Evolutionary conservation across 2,329 filamentous ascomycete genomes (phyloP), one percentile per base, ranked within the genome.

Genomic region (Gaeumannomyces sp.): DNA sequence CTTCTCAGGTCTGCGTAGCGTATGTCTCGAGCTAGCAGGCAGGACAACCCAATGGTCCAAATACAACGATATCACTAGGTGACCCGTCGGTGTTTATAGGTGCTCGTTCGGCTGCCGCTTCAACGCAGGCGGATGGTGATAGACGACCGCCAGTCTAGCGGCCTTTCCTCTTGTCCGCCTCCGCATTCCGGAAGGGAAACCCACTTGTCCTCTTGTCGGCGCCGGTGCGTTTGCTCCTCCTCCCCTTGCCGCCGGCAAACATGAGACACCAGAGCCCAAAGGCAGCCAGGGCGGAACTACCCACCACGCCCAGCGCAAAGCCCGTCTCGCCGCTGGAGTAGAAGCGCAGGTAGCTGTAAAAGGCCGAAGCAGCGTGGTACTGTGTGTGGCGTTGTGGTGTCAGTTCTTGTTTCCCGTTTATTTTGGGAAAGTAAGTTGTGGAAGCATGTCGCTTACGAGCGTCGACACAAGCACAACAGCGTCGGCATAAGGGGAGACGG

Each of bases 291-390:
- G 82, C 71, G 4, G 80, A 79, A 68, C 82, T 88, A 27, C 83
- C 85, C 1, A 83, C 70, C 68, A 85, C 82, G 0, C 86, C 89
- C 6, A 91, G 73, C 1, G 83, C 76, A 72, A 88, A 90, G 0
- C 82, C 84, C 14, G 83, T 79, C 70, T 86, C 82, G 7, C 80
- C 79, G 74, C 77, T 78, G 64, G 78, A 76, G n/a, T 81, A 80
- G 76, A 87, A 91, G 73, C 87, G 83, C 61, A 81, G 81, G 76
- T 93, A 95, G 71, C 85, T 81, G 74, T 91, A 89, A 68, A 88
- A 86, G 25, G 87, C 87, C 5, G 81, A 80, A 0, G 80, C 71
- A 25, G 80, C 77, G 74, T 94, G 90, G 78, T 91, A 90, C 28
- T 53, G 10, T 4, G 19, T 7, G 22, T 2, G 11, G 6, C 19